A percentile compares a stretch with the other conserved stretches of the same genome.
Evolutionary conservation across 1,139 yeast species (phyloP).

Genomic region (Torulaspora pretoriensis): DNA sequence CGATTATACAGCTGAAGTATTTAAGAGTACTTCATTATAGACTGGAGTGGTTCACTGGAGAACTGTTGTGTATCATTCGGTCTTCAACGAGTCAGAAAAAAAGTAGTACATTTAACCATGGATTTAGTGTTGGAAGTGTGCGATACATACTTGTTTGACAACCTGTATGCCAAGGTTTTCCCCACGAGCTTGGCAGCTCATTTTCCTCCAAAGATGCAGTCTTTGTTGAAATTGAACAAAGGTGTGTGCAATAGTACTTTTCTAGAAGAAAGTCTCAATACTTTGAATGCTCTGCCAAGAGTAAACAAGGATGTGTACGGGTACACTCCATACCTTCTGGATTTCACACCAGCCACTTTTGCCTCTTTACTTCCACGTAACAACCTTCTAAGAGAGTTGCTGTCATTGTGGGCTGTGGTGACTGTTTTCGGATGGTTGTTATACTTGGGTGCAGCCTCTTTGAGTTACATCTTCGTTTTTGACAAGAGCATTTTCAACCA

Average conservation of each 20-base stretch:
- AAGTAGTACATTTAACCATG: slow-evolving; percentile 44
- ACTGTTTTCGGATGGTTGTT: slow-evolving; percentile 80
- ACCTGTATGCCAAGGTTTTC: slow-evolving; percentile 56
- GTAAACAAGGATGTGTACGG: slow-evolving; percentile 44
- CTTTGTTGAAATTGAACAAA: slow-evolving; percentile 29
- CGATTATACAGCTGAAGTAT: background rate
- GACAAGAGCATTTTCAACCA: slow-evolving; percentile 90
- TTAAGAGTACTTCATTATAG: slow-evolving; percentile 1
- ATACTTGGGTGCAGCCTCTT: slow-evolving; percentile 69
- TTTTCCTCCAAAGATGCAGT: slow-evolving; percentile 37
- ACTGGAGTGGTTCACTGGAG: background rate
- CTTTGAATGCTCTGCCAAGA: slow-evolving; percentile 20
- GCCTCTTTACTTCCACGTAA: slow-evolving; percentile 67
- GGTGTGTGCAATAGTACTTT: slow-evolving; percentile 25
- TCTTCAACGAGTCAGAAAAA: background rate
- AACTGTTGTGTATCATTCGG: background rate
- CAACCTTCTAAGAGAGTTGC: slow-evolving; percentile 63
- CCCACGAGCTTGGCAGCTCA: slow-evolving; percentile 46
- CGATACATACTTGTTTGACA: slow-evolving; percentile 71
- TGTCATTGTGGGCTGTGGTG: slow-evolving; percentile 67
- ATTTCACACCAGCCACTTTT: slow-evolving; percentile 50
- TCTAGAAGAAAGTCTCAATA: slow-evolving; percentile 20
- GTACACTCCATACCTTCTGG: slow-evolving; percentile 45
- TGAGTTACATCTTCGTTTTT: slow-evolving; percentile 72
- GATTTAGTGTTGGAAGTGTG: slow-evolving; percentile 80